Base-by-base conservation (phyloP, 2,329 filamentous ascomycete species). In the Stromatinia cepivora region DNA sequence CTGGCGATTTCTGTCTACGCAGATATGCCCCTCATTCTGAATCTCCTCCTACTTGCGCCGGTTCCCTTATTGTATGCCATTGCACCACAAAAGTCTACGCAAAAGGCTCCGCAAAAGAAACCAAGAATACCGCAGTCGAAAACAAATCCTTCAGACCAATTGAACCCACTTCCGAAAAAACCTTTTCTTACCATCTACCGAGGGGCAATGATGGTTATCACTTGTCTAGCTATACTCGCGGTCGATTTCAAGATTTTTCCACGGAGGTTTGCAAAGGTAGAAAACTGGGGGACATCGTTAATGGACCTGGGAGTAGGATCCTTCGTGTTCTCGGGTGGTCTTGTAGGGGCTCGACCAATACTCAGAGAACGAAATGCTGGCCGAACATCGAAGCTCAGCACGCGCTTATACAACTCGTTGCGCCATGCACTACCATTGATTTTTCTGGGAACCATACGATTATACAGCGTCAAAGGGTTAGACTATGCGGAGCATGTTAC, bases 241-340 rank as follows among this genome's bases (percentile, higher is more conserved):
- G 95, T 99, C 65, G 95, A 99, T 80, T 99, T 99, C 79, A 88
- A 86, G 25, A 84, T 97, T 70, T 99, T 99, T 76, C 95, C 95
- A 3, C 88, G 95, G 39, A 90, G 95, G 45, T 98, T 98, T 79
- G 95, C 93, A 69, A 99, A 99, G 82, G 95, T 97, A 3, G 95
- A 99, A 81, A 97, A 92, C n/a, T 99, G 95, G 93, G 95, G 95
- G 67, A 97, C 94, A 1, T 98, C 94, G n/a, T 82, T 99, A 71
- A 99, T 99, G 95, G 95, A 99, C 79, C 85, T 98, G 76, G 95
- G 95, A 62, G 95, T 99, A 61, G 95, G 95, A 39, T 97, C 94
- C 17, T 99, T 99, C 81, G 95, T 99, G 75, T 99, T 97, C 81
- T 93, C 93, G 3, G 92, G 91, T 22, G 95, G 95, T 31, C 83